phyloP scores from a whole-genome alignment of 2,329 filamentous ascomycete species.

The Passalora sequoiae region DNA sequence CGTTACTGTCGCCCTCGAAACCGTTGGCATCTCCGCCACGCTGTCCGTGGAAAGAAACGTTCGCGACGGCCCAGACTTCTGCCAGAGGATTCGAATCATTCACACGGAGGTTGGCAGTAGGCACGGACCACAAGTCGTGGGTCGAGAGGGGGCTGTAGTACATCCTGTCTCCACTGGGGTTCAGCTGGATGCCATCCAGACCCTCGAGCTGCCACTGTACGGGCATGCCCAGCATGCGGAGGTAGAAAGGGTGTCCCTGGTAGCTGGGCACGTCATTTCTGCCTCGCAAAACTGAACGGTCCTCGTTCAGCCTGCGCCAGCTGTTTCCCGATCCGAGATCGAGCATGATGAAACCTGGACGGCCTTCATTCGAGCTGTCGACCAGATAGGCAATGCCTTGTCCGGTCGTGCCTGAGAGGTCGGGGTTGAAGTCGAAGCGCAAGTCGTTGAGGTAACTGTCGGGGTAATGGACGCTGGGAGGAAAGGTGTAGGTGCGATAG shows the following conservation, averaged over 20 bases:
- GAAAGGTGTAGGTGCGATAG: constrained; percentile 41
- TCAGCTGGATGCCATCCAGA: constrained; percentile 38
- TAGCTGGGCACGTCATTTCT: constrained; percentile 31
- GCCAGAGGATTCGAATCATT: constrained; percentile 30
- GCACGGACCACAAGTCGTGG: constrained; percentile 34
- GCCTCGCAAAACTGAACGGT: constrained; percentile 31
- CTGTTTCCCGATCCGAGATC: constrained; percentile 40
- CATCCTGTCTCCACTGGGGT: constrained; percentile 35
- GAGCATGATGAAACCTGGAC: constrained; percentile 45
- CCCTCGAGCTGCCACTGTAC: constrained; percentile 29
- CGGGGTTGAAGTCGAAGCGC: constrained; percentile 43
- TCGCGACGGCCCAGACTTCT: constrained; percentile 41
- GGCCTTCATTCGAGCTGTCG: constrained; percentile 44
- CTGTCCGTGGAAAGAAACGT: constrained; percentile 44
- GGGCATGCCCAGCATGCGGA: constrained; percentile 24
- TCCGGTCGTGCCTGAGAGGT: constrained; percentile 36
- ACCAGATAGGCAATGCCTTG: constrained; percentile 44
- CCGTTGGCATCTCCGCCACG: constrained; percentile 45
- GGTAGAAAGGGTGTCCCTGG: constrained; percentile 32
- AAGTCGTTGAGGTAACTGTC: constrained; percentile 47
- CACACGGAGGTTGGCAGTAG: constrained; percentile 31
- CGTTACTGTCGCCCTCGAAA: constrained; percentile 42
- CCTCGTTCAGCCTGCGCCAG: constrained; percentile 39
- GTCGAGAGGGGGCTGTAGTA: constrained; percentile 43
- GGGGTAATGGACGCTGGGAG: constrained; percentile 40